A percentile compares a stretch with the other conserved stretches of the same genome.
Evolutionary conservation across 2,329 filamentous ascomycete species (phyloP).

Genomic region (Aspergillus ibericus): DNA sequence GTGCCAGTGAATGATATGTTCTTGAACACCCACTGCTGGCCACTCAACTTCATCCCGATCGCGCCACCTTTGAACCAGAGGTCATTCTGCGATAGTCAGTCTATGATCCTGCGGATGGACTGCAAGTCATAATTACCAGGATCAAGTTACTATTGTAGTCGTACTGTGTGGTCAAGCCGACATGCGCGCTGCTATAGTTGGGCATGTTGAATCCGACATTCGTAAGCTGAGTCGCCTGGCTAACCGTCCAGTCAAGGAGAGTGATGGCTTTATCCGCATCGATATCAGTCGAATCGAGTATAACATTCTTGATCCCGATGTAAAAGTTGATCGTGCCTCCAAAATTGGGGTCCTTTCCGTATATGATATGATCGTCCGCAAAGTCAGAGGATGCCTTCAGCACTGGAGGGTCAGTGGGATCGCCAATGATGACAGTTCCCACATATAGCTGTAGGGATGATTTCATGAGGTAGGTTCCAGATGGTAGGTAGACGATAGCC

Average conservation of each 20-base stretch:
- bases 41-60: conserved; percentile 32
- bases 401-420: conserved; percentile 47
- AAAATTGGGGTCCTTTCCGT: conserved; percentile 44
- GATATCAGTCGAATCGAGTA: conserved; percentile 38
- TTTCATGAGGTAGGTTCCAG: conserved; percentile 30
- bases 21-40: conserved; percentile 45
- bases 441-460: conserved; percentile 28
- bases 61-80: conserved; percentile 29
- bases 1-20: conserved; percentile 61
- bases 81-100: conserved; percentile 23
- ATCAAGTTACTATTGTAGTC: conserved; percentile 30
- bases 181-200: conserved; percentile 29
- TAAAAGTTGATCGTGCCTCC: conserved; percentile 38
- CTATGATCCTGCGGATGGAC: too few relatives aligned
- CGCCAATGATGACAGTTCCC: conserved; percentile 40
- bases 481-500: conserved; percentile 32
- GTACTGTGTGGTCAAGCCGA: conserved; percentile 35
- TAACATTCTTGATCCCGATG: conserved; percentile 39
- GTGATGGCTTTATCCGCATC: conserved; percentile 28
- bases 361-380: conserved; percentile 55
- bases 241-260: conserved; percentile 42
- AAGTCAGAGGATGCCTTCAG: conserved; percentile 56
- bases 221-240: conserved; percentile 40
- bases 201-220: conserved; percentile 43
- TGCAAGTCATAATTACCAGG: conserved; percentile 24